Base-by-base conservation (phyloP, 805 yeast genomes). In the Metschnikowia baotianmanensis region DNA sequence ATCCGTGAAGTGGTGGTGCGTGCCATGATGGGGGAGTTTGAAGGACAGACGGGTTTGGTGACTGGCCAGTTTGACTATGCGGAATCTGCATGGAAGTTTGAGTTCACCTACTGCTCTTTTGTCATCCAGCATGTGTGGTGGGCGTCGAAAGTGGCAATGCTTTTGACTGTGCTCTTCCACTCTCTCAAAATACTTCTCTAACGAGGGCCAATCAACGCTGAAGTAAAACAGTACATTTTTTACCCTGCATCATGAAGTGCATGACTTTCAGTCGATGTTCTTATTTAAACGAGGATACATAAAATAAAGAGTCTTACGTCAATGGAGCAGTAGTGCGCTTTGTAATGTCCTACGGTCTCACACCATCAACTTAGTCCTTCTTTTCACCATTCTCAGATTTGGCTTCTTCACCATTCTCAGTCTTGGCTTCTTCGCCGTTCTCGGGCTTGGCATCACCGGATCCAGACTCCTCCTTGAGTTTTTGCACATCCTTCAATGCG, bases 21-120 rank as follows among this genome's bases (percentile, higher is more conserved):
- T 42, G 80, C 96, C 13, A 85, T 91, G 80, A 93, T 93, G 98
- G 99, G 99, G 13, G 96, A 93, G 56, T 93, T 71, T 54, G 85
- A 82, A 43, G 99, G 99, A 2, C 86, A 84, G 53, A 77, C 89
- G 2, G 99, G 98, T 0, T 63, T 93, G 10, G 63, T 93, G 49
- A 82, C 89, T 1, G 97, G 95, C 2, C 78, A 72, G 38, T 83
- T 77, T 58, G 69, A 78, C 53, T 48, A 63, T 11, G 46, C 43
- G 0, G 47, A 60, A 0, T 52, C 61, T 1, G 52, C 56, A 15
- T 84, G 95, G 91, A 74, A 73, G 13, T 90, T 86, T 67, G 65
- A 73, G 20, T 91, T 79, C 64, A 61, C 76, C 5, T 67, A 83
- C 45, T 93, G 99, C 65, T 82, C 89, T 12, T 91, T 91, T 60